Evolutionary conservation across 805 yeast species (phyloP), one percentile per base, ranked within the genome.

Genomic region (Ogataea kodamae): DNA sequence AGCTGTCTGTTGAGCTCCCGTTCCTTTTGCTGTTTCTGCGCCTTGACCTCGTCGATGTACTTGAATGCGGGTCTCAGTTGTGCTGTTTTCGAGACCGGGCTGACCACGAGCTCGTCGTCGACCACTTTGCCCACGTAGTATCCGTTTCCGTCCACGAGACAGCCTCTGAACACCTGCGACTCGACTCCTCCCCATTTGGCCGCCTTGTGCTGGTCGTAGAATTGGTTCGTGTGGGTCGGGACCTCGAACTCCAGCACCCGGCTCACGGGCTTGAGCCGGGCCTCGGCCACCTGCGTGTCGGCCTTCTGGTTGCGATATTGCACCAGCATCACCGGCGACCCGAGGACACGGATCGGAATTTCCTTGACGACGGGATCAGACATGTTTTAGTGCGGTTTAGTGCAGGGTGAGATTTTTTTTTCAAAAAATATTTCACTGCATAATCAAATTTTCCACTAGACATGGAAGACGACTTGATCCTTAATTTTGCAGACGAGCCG

Each of bases 11-110:
- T 62, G 40, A 63, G 19, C 59, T 68, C 39, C 62, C 65, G 35
- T 62, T 68, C 37, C 64, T 64, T 38, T 68, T 74, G 40, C 60
- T 52, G 42, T 36, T 35, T 68, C 62, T 41, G 44, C 15, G 31
- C 39, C 32, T 52, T 56, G 5, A 45, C 28, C 24, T 70, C 77
- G 54, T 88, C 95, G 25, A 88, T 76, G 53, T 89, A 85, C 44
- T 71, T 73, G 61, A 92, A 86, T 48, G 74, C 72, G 3, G 97
- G 92, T 46, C 96, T 71, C 40, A 92, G 57, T 57, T 90, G 97
- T 0, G 81, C 74, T 0, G 83, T 74, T 13, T 76, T 68, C 21
- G 75, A 72, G 2, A 89, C 66, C 1, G 90, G 84, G 1, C 74
- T 59, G 40, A 90, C 56, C 30, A 83, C 76, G 6, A 87, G 50